These are phyloP conservation scores for Peterozyma toletana DNA, from an alignment of 805 yeast genomes.

Conservation along the genomic window DNA sequence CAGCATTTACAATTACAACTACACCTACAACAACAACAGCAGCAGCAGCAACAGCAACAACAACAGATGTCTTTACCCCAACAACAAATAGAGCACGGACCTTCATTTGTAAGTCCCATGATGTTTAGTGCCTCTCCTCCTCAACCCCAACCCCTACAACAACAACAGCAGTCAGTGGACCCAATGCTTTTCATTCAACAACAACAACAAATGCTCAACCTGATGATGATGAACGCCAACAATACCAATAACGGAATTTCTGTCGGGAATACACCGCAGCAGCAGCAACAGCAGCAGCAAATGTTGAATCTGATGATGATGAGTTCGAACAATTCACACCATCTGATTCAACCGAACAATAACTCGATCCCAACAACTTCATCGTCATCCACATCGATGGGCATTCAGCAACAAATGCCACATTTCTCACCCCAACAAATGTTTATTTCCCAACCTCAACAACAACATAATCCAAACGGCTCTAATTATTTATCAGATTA, in stretches of 20 bases:
- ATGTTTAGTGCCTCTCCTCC: background rate
- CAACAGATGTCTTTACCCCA: constrained; percentile 3
- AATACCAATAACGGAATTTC: background rate
- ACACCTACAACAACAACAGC: constrained; percentile 8
- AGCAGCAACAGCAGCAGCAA: background rate
- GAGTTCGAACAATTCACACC: no score
- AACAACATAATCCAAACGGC: constrained; percentile 6
- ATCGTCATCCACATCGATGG: background rate
- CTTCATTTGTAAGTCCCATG: no score
- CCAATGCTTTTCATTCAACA: background rate
- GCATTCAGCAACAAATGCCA: background rate
- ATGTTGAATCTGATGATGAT: background rate
- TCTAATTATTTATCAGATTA: constrained; percentile 5
- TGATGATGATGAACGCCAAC: background rate
- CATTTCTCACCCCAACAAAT: background rate
- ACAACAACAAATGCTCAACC: background rate
- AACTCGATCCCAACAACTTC: background rate
- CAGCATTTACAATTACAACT: constrained; percentile 2
- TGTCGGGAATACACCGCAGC: background rate
- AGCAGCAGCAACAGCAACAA: constrained; percentile 7
- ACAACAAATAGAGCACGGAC: background rate
- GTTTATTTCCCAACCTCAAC: background rate
- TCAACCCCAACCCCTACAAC: background rate
- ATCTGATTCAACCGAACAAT: no score
- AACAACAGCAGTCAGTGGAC: background rate